Conservation (phyloP, 2,329 filamentous ascomycete species). For the Arthrobotrys pseudoclavata region DNA sequence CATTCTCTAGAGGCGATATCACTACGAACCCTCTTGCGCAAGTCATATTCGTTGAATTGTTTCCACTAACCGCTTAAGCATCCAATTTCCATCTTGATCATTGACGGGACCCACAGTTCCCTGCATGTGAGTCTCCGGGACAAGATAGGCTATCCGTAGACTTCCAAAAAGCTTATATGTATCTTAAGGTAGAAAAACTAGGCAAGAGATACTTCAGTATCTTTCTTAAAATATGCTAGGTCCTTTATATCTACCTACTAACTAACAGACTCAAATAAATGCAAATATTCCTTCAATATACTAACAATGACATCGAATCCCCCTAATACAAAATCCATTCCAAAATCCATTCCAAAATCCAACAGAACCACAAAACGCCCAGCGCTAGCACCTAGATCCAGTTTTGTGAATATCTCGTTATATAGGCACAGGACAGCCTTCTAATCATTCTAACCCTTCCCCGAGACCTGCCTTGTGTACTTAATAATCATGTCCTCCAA, state of each 20-base stretch:
- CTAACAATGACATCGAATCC: not conserved
- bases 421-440: not conserved
- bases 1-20: conserved; percentile 10
- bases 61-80: conserved; percentile 24
- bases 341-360: conserved; percentile 11
- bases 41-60: conserved; percentile 6
- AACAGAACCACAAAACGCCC: conserved; percentile 10
- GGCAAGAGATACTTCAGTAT: not conserved
- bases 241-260: not conserved
- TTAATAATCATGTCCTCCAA: too few species aligned
- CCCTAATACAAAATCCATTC: not conserved
- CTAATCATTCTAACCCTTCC: not conserved
- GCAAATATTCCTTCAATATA: not conserved
- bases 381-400: not conserved
- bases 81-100: conserved; percentile 36
- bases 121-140: conserved; percentile 31
- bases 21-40: not conserved
- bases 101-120: conserved; percentile 29
- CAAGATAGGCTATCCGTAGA: conserved; percentile 29
- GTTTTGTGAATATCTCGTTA: not conserved
- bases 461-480: not conserved
- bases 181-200: not conserved
- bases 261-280: not conserved
- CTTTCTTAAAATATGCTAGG: not conserved
- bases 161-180: conserved; percentile 3